phyloP scores from a whole-genome alignment of 805 yeast genomes.

The Cyberlindnera veronae region DNA sequence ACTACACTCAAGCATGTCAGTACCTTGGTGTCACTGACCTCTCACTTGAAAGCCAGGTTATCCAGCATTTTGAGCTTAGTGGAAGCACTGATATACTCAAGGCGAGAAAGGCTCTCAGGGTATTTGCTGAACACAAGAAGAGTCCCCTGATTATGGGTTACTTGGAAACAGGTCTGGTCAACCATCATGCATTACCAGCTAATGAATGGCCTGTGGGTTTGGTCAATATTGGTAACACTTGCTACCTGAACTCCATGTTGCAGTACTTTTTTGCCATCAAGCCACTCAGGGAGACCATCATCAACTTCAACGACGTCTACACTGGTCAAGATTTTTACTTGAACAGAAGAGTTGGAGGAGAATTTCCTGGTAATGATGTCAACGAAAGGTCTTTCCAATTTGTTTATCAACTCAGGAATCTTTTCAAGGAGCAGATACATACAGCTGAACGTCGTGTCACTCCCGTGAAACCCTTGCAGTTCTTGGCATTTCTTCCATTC shows the following conservation, averaged over 20 bases:
- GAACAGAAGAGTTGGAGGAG: conserved; percentile 79
- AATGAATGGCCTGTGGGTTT: conserved; percentile 87
- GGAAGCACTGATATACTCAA: conserved; percentile 47
- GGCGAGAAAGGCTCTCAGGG: conserved; percentile 54
- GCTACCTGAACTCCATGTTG: conserved; percentile 84
- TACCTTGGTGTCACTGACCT: conserved; percentile 45
- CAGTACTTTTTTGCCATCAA: conserved; percentile 87
- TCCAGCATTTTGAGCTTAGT: conserved; percentile 48
- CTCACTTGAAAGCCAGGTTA: conserved; percentile 55
- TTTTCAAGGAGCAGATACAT: conserved; percentile 68
- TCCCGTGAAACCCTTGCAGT: conserved; percentile 83
- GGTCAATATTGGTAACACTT: conserved; percentile 93
- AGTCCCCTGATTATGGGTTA: conserved; percentile 56
- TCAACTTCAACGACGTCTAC: conserved; percentile 46
- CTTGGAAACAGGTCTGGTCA: conserved; percentile 59
- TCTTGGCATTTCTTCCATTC: conserved; percentile 76
- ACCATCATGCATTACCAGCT: conserved; percentile 54
- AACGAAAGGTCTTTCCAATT: conserved; percentile 80
- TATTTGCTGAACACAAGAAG: conserved; percentile 50
- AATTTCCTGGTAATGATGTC: conserved; percentile 75
- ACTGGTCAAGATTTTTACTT: conserved; percentile 32
- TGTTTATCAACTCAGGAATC: conserved; percentile 61
- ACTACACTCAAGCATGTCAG: conserved; percentile 41
- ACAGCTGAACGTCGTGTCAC: conserved; percentile 62
- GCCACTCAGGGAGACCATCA: conserved; percentile 68